phyloP scores from a whole-genome alignment of 2,329 filamentous ascomycete species.

The Aaosphaeria pasadenensis region DNA sequence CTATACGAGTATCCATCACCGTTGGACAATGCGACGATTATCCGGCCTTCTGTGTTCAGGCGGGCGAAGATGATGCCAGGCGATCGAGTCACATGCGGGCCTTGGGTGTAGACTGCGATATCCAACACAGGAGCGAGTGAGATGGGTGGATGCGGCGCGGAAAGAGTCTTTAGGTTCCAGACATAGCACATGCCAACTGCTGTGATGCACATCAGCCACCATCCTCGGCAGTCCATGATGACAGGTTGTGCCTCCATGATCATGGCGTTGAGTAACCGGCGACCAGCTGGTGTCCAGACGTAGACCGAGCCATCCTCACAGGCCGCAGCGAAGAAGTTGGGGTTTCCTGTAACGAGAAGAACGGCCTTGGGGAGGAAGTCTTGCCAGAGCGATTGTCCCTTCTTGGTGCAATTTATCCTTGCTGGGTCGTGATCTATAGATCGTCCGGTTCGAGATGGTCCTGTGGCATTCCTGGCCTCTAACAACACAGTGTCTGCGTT shows the following conservation, averaged over 20 bases:
- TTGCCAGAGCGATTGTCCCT: constrained; percentile 82
- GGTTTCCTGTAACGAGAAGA: constrained; percentile 86
- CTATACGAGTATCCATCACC: constrained; percentile 94
- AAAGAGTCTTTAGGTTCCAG: constrained; percentile 84
- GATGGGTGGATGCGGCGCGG: constrained; percentile 82
- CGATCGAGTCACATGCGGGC: constrained; percentile 71
- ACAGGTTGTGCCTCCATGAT: constrained; percentile 90
- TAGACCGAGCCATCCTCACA: constrained; percentile 92
- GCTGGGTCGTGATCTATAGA: constrained; percentile 73
- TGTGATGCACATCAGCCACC: constrained; percentile 87
- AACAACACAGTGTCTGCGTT: constrained; percentile 69
- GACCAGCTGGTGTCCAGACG: constrained; percentile 87
- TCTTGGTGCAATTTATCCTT: constrained; percentile 75
- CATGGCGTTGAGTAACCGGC: constrained; percentile 79
- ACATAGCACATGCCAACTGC: constrained; percentile 87
- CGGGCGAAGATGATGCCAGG: constrained; percentile 89
- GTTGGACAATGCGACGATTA: constrained; percentile 89
- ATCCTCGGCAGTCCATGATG: constrained; percentile 84
- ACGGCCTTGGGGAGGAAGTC: constrained; percentile 86
- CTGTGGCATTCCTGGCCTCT: constrained; percentile 80
- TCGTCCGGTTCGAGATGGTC: constrained; percentile 57
- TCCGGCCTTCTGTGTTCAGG: constrained; percentile 80
- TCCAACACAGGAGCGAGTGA: constrained; percentile 88
- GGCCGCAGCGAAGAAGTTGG: constrained; percentile 85
- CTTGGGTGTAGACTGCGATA: constrained; percentile 75